Conservation (phyloP, 1,139 yeast species). For the Pneumocystis wakefieldiae region DNA sequence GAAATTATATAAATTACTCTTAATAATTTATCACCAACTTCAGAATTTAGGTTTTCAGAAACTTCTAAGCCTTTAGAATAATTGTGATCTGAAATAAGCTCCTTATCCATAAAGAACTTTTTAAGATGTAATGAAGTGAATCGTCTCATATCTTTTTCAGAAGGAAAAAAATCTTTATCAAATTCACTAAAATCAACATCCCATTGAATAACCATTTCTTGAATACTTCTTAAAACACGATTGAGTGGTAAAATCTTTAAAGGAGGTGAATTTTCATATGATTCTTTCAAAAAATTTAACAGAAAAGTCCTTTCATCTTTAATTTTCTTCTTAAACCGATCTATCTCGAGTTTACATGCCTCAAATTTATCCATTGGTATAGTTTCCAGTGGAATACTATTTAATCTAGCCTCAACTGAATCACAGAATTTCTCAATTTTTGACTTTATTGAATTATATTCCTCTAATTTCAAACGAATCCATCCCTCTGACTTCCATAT, state of each 20-base stretch:
- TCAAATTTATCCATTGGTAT: conserved; percentile 48
- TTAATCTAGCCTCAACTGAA: conserved; percentile 56
- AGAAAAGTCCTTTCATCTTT: conserved; percentile 38
- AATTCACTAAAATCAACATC: conserved; percentile 73
- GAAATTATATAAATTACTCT: background rate
- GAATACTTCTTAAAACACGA: conserved; percentile 51
- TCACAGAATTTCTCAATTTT: conserved; percentile 51
- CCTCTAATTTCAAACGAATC: conserved; percentile 51
- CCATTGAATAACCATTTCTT: conserved; percentile 77
- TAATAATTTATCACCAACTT: background rate
- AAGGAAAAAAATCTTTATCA: conserved; percentile 64
- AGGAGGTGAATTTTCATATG: conserved; percentile 44
- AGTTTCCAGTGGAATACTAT: conserved; percentile 67
- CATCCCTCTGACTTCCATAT: conserved; percentile 63
- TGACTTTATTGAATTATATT: conserved; percentile 38
- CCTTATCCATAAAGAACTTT: conserved; percentile 45
- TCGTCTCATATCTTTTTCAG: conserved; percentile 84
- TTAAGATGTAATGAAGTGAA: conserved; percentile 80
- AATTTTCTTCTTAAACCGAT: conserved; percentile 41
- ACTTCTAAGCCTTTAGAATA: background rate
- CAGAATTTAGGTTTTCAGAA: background rate
- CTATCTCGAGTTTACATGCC: conserved; percentile 47
- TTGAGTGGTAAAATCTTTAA: conserved; percentile 60
- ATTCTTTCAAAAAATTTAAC: conserved; percentile 32
- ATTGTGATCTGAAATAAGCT: conserved; percentile 3